A percentile compares a stretch with the other conserved stretches of the same genome.
These are phyloP conservation scores for Nakazawaea ernobii DNA, from an alignment of 805 yeast species.

Conservation along the genomic window DNA sequence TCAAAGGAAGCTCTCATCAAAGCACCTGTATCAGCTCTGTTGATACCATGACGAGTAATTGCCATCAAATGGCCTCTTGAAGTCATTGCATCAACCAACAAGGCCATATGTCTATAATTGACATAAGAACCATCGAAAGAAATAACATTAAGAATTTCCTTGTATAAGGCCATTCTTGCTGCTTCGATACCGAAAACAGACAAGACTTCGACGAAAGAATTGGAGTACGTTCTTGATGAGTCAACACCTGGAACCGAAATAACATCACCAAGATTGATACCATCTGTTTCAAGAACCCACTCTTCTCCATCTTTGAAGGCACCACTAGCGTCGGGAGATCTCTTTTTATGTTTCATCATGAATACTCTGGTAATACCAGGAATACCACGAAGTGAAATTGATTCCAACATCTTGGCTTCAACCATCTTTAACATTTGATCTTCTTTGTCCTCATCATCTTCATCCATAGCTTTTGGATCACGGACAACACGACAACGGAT, in stretches of 20 bases:
- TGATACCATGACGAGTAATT: constrained; percentile 98
- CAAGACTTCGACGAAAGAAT: constrained; percentile 92
- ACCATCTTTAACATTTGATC: constrained; percentile 93
- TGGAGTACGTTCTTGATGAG: constrained; percentile 83
- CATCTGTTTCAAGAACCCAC: constrained; percentile 99
- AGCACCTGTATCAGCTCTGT: constrained; percentile 98
- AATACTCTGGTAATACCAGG: constrained; percentile 87
- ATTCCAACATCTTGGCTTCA: constrained; percentile 94
- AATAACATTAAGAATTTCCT: constrained; percentile 93
- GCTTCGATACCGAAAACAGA: constrained; percentile 98
- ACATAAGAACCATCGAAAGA: constrained; percentile 99
- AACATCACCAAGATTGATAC: constrained; percentile 92
- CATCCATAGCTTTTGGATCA: constrained; percentile 89
- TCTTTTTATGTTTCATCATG: constrained; percentile 81
- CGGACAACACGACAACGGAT: constrained; percentile 98
- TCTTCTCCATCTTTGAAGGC: constrained; percentile 86
- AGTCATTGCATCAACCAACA: constrained; percentile 97
- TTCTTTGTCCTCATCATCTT: constrained; percentile 92
- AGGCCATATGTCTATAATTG: constrained; percentile 96
- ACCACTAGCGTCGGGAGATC: constrained; percentile 72
- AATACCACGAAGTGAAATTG: constrained; percentile 93
- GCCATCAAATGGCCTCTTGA: constrained; percentile 98
- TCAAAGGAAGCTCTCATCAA: constrained; percentile 99
- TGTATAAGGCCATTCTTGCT: constrained; percentile 88
- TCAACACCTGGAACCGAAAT: constrained; percentile 95